A percentile compares a stretch with the other conserved stretches of the same genome.
Conservation (phyloP, 257 asterid species). For the Solanum pimpinellifolium region DNA sequence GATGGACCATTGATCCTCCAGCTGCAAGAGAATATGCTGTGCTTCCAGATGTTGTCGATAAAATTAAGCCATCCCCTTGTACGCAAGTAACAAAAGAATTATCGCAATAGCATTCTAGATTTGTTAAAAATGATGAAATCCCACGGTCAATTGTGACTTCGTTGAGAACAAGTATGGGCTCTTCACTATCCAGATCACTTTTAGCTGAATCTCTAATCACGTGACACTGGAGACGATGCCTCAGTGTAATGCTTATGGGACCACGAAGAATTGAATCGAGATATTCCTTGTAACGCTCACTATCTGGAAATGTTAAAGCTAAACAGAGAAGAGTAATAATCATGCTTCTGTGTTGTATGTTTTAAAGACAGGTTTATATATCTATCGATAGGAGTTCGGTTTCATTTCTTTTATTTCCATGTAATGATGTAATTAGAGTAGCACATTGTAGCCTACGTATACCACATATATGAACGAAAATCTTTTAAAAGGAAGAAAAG, state of each 20-base stretch:
- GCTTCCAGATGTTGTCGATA: constrained; percentile 98
- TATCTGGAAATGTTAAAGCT: constrained; percentile 60
- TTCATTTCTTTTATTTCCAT: background rate
- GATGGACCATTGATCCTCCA: constrained; percentile 99
- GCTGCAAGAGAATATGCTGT: constrained; percentile 99
- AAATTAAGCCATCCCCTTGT: constrained; percentile 92
- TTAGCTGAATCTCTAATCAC: constrained; percentile 76
- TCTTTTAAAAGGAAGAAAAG: constrained; percentile 8
- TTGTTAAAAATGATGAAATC: constrained; percentile 80
- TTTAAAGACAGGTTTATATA: background rate
- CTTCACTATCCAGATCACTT: constrained; percentile 73
- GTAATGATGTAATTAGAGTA: background rate
- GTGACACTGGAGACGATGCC: constrained; percentile 91
- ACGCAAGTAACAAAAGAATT: constrained; percentile 80
- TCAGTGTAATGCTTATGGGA: constrained; percentile 73
- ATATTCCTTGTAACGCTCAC: constrained; percentile 70
- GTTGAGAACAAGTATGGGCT: constrained; percentile 73
- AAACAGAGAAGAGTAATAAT: background rate
- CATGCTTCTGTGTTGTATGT: background rate
- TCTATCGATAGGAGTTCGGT: background rate
- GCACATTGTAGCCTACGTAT: background rate
- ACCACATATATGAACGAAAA: background rate
- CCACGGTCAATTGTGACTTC: constrained; percentile 99
- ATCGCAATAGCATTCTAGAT: constrained; percentile 87
- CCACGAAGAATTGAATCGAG: constrained; percentile 60